A percentile compares a stretch with the other conserved stretches of the same genome.
phyloP scores from a whole-genome alignment of 495 filamentous ascomycete species.

The Haplographium delicatum region DNA sequence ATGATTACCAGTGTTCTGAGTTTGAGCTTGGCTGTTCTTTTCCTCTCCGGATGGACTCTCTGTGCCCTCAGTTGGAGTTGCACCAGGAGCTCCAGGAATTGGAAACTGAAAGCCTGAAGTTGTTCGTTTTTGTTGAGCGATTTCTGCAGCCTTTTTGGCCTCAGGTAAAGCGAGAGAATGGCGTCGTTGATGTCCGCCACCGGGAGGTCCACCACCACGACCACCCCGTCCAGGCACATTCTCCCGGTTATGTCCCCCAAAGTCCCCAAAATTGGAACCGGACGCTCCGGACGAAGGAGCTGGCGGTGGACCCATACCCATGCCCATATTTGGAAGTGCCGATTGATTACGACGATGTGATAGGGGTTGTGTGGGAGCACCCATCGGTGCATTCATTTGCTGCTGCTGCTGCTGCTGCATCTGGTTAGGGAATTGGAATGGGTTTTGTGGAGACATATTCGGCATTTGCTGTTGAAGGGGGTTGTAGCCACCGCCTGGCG shows the following conservation, averaged over 20 bases:
- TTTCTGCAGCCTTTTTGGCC: conserved; percentile 94
- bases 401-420: conserved; percentile 73
- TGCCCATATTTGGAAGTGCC: conserved; percentile 85
- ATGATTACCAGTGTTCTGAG: conserved; percentile 25
- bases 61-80: conserved; percentile 48
- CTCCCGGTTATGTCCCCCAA: conserved; percentile 58
- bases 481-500: conserved; percentile 61
- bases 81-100: conserved; percentile 57
- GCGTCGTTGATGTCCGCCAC: conserved; percentile 82
- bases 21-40: conserved; percentile 40
- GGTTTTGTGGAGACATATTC: conserved; percentile 76
- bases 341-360: conserved; percentile 98
- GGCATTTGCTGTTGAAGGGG: conserved; percentile 59
- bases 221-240: conserved; percentile 67
- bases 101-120: conserved; percentile 95
- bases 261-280: conserved; percentile 74
- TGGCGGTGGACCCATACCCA: conserved; percentile 92
- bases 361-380: conserved; percentile 67
- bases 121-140: conserved; percentile 94
- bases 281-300: conserved; percentile 95
- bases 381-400: conserved; percentile 57
- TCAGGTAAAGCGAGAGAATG: conserved; percentile 93
- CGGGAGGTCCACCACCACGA: conserved; percentile 64
- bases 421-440: conserved; percentile 87
- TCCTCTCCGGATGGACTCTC: conserved; percentile 38